Conservation (phyloP, 345 rosid genomes). For the Melaleuca alternifolia region DNA sequence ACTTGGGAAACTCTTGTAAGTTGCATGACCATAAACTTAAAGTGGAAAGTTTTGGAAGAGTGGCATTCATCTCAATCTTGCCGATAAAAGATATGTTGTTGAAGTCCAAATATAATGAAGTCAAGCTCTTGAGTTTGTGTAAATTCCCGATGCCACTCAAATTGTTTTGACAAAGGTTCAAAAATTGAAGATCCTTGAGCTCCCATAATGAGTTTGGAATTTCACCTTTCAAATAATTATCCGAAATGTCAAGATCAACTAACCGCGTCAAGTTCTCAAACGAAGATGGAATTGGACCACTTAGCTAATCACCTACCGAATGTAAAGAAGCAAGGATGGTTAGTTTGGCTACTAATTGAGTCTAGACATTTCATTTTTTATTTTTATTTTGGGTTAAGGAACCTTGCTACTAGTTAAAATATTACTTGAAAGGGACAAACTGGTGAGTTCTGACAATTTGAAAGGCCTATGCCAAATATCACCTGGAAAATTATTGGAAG, state of each 20-base stretch:
- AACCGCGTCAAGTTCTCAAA: too few species aligned
- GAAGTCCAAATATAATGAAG: neutral
- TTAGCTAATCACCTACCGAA: too few species aligned
- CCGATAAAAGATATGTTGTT: neutral
- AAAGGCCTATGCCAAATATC: neutral
- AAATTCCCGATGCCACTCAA: too few species aligned
- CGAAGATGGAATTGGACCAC: too few species aligned
- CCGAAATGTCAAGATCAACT: too few species aligned
- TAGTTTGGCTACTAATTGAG: too few species aligned
- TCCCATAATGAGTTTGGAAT: too few species aligned
- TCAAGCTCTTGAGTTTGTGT: neutral
- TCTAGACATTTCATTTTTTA: neutral
- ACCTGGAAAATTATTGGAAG: too few species aligned
- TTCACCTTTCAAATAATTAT: too few species aligned
- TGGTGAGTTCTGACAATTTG: neutral
- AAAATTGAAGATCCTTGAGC: too few species aligned
- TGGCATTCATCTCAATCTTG: neutral
- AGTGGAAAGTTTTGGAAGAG: neutral
- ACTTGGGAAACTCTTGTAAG: neutral
- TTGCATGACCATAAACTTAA: neutral
- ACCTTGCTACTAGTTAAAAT: neutral
- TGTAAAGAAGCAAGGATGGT: too few species aligned
- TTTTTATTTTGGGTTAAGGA: neutral
- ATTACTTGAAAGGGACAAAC: neutral
- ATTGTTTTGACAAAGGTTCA: too few species aligned